These are phyloP conservation scores for Aspergillus steynii DNA, from an alignment of 495 filamentous ascomycete genomes.

Conservation along the genomic window DNA sequence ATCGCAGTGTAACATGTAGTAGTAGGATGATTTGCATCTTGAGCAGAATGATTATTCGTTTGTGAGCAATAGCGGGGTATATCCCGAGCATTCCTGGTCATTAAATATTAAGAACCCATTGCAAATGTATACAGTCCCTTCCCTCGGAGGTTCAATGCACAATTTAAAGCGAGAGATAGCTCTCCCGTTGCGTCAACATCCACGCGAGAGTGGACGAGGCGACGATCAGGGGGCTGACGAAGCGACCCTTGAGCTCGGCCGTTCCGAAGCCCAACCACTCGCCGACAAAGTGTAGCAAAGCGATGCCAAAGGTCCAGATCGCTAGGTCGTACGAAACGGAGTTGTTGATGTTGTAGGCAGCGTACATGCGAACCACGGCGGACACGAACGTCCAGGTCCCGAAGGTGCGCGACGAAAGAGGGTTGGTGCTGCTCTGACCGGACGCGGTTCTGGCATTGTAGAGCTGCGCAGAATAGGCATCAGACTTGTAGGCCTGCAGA, in stretches of 20 bases:
- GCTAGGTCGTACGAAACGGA: constrained; percentile 73
- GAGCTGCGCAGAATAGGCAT: constrained; percentile 72
- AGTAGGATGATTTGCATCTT: constrained; percentile 2
- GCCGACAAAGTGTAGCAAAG: constrained; percentile 74
- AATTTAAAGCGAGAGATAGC: constrained; percentile 31
- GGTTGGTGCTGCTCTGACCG: constrained; percentile 46
- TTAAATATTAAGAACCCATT: neutral
- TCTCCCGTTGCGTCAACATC: constrained; percentile 70
- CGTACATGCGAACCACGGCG: constrained; percentile 75
- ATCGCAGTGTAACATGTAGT: neutral
- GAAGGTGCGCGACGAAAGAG: constrained; percentile 79
- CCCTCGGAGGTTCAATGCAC: constrained; percentile 25
- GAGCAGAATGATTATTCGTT: neutral
- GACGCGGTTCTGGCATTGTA: constrained; percentile 59
- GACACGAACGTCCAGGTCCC: constrained; percentile 88
- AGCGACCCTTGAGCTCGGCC: constrained; percentile 63
- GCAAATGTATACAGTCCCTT: too few species aligned
- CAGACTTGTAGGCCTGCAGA: constrained; percentile 74
- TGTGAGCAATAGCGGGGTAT: neutral
- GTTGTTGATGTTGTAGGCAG: constrained; percentile 79
- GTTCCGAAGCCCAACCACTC: constrained; percentile 80
- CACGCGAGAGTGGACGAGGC: constrained; percentile 67
- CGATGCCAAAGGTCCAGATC: constrained; percentile 77
- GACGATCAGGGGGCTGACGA: constrained; percentile 74
- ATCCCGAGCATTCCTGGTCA: neutral